Base-by-base conservation (phyloP, 2,329 filamentous ascomycete species). In the Penicillium hordei region DNA sequence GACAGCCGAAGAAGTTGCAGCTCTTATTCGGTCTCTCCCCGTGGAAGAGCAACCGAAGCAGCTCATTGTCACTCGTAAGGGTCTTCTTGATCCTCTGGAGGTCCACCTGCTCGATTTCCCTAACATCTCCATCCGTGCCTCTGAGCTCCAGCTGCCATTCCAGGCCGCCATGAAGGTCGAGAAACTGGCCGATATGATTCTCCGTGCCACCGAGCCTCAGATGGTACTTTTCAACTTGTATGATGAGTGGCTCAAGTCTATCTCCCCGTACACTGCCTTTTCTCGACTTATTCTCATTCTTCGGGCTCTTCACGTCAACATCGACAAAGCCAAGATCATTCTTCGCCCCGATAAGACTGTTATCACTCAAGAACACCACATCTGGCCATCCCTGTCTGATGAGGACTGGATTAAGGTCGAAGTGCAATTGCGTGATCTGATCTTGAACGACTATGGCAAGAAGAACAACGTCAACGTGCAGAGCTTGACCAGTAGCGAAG, bases 371-470 rank as follows among this genome's bases (percentile, higher is more conserved):
- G 93, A 97, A 71, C 94, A 99, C 78, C 94, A 99, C 75, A 99
- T 99, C 72, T 99, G 94, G 94, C 94, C 94, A 0, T 89, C 91
- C 0, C 80, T 99, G 55, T 88, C 90, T 0, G 94, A 99, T 64
- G 94, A 99, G 68, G 93, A 96, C 62, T 99, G 94, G 94, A 94
- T 99, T 78, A 97, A 97, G 85, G 91, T 99, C n/a, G 94, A 99
- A 82, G 92, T 92, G 45, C 91, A 96, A 72, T 81, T 99, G 42
- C 89, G 94, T 74, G 94, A 99, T 81, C 81, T 99, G 64, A 99
- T 99, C 69, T 74, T 99, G 66, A 97, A 97, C 66, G 94, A 99
- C 73, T 99, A 99, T 73, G 94, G 94, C 72, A 99, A 97, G 85
- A 99, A 99, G 85, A 99, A 99, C 82, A 99, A 97, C 68, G 94